Evolutionary conservation across 1,284 basidiomycete genomes (phyloP).

Genomic region (Volvariella volvacea): DNA sequence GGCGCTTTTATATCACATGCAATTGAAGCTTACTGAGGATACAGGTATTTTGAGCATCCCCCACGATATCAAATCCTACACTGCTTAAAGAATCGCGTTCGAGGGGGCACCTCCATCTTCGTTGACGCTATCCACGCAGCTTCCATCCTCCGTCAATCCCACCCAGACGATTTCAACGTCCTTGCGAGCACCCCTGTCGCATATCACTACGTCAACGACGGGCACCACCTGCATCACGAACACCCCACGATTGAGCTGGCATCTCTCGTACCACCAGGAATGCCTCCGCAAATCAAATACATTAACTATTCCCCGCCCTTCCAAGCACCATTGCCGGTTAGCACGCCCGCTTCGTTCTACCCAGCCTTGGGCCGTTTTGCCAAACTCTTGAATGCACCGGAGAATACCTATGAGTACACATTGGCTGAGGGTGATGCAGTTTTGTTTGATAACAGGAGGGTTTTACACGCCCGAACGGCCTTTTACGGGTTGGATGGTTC

Average conservation of each 20-base stretch:
- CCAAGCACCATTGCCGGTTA: constrained; percentile 69
- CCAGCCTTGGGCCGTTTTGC: constrained; percentile 64
- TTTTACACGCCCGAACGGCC: constrained; percentile 82
- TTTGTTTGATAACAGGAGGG: constrained; percentile 90
- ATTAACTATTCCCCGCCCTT: constrained; percentile 97
- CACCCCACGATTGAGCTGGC: constrained; percentile 79
- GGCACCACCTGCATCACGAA: constrained; percentile 74
- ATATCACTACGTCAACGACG: constrained; percentile 91
- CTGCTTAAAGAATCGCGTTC: constrained; percentile 78
- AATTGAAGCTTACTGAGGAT: neutral
- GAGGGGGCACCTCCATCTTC: constrained; percentile 85
- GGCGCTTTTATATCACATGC: neutral
- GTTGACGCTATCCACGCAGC: constrained; percentile 79
- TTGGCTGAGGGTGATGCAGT: constrained; percentile 84
- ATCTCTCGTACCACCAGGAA: constrained; percentile 10
- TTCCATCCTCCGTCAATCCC: constrained; percentile 39
- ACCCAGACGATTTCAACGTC: constrained; percentile 51
- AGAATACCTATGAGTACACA: constrained; percentile 58
- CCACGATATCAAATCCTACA: constrained; percentile 92
- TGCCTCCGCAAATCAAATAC: constrained; percentile 35
- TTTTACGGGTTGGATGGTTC: constrained; percentile 47
- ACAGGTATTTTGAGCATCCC: constrained; percentile 82
- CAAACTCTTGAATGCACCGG: constrained; percentile 47
- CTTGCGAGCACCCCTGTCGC: constrained; percentile 63
- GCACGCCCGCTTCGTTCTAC: constrained; percentile 55